Evolutionary conservation across 371 early-diverging fungal species (phyloP), one percentile per base, ranked within the genome.

Genomic region (Circinella umbellata): DNA sequence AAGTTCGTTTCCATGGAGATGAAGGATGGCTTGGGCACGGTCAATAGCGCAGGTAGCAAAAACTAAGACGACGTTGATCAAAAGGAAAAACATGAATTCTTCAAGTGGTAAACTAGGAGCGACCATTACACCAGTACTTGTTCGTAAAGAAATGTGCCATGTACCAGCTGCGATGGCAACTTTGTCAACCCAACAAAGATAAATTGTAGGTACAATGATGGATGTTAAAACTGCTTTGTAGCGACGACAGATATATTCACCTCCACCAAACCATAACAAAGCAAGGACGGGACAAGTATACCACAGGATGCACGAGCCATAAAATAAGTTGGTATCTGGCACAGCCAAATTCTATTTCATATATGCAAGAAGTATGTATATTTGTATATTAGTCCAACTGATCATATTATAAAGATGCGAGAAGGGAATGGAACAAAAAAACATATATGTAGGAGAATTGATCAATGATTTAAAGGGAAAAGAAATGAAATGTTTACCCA

Each of bases 11-110:
- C 47, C 55, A 60, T 47, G 67, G 0, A 81, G 67, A 51, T 83
- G 76, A 13, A 80, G 34, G 15, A 80, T 69, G n/a, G 86, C 74
- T 49, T 76, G 75, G 9, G 84, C 77, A 13, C 86, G 82, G 51
- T 90, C 89, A 39, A 87, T 72, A 1, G 89, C 86, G 63, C 86
- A 75, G 7, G 81, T 76, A n/a, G 87, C 91, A 81, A 84, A 85
- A 7, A 90, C 89, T 53, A 89, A 64, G 62, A 91, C 80, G 15
- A 74, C 71, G 53, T 89, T 87, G 65, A 88, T 84, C 15, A 89
- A 39, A 13, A 77, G 42, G 64, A 89, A 91, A 66, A 91, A 91
- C 70, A 82, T 67, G 35, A 82, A 83, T 72, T 91, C 91, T 72
- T 91, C 91, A 27, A 91, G 42, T 1, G 91, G 91, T 2, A 91